A percentile compares a stretch with the other conserved stretches of the same genome.
phyloP scores from a whole-genome alignment of 2,329 filamentous ascomycete species.

The Talaromyces marneffei region DNA sequence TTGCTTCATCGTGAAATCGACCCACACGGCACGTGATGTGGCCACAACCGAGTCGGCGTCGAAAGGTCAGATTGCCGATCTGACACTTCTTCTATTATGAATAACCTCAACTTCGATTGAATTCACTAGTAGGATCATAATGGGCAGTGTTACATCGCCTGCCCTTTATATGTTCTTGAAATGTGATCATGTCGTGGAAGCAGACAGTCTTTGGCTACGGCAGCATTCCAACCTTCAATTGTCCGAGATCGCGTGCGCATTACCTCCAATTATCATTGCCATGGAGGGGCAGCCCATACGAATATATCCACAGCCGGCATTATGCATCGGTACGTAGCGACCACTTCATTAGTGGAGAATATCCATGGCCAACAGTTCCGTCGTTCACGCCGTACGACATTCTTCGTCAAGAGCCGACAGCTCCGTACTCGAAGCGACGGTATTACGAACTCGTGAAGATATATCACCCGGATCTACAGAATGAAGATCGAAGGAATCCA shows the following conservation, averaged over 20 bases:
- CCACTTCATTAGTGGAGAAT: slow-evolving; percentile 26
- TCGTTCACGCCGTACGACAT: slow-evolving; percentile 79
- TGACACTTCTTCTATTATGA: background rate
- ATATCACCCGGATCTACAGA: slow-evolving; percentile 78
- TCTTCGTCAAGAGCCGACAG: slow-evolving; percentile 56
- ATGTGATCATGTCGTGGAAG: slow-evolving; percentile 47
- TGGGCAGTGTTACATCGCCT: slow-evolving; percentile 10
- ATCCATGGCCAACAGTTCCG: slow-evolving; percentile 39
- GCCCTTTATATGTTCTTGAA: slow-evolving; percentile 18
- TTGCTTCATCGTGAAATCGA: background rate
- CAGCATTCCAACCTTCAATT: slow-evolving; percentile 30
- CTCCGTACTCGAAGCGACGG: slow-evolving; percentile 71
- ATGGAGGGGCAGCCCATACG: slow-evolving; percentile 5
- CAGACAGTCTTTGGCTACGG: slow-evolving; percentile 32
- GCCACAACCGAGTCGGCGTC: background rate
- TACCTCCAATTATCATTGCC: slow-evolving; percentile 21
- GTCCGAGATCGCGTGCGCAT: slow-evolving; percentile 31
- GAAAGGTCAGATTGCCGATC: background rate
- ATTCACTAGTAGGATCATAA: background rate
- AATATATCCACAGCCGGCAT: slow-evolving; percentile 15
- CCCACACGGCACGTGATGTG: background rate
- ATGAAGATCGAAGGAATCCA: slow-evolving; percentile 38
- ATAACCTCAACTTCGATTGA: background rate
- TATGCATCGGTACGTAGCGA: slow-evolving; percentile 30
- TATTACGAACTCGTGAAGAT: slow-evolving; percentile 93